Percentiles rank a stretch among this genome's conserved stretches.
These are phyloP conservation scores for Beta lomatogona DNA, from an alignment of 179 eudicot genomes.

Conservation along the genomic window DNA sequence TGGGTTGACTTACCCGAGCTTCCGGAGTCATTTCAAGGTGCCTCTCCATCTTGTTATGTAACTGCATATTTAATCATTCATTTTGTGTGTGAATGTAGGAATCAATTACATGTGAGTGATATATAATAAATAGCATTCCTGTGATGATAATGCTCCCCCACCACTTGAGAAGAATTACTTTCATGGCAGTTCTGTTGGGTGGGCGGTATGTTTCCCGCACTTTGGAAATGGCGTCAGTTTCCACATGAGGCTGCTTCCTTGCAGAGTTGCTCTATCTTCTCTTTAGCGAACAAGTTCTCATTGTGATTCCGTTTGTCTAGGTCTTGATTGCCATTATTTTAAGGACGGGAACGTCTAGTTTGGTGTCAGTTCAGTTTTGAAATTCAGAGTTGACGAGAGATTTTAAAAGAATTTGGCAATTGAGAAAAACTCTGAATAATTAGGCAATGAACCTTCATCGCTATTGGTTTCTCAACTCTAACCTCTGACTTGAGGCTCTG, in stretches of 20 bases:
- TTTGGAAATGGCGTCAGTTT: not conserved
- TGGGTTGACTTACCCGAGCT: slow-evolving; percentile 76
- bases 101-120: slow-evolving; percentile 3
- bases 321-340: not conserved
- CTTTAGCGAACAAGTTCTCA: not conserved
- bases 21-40: slow-evolving; percentile 68
- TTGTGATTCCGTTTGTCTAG: not conserved
- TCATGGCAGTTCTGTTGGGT: not conserved
- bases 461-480: not conserved
- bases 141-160: not conserved
- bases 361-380: not conserved
- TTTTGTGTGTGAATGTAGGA: not conserved
- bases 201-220: not conserved
- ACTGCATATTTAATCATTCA: not conserved
- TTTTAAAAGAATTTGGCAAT: not conserved
- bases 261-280: not conserved
- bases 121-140: not conserved
- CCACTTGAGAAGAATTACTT: not conserved
- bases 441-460: not conserved
- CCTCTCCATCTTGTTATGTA: not conserved
- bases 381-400: not conserved
- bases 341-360: not conserved
- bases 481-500: not conserved
- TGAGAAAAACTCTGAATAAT: not conserved
- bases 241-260: not conserved